Evolutionary conservation across 192 early-diverging fungal genomes (phyloP), one percentile per base, ranked within the genome.

Genomic region (Podila verticillata): DNA sequence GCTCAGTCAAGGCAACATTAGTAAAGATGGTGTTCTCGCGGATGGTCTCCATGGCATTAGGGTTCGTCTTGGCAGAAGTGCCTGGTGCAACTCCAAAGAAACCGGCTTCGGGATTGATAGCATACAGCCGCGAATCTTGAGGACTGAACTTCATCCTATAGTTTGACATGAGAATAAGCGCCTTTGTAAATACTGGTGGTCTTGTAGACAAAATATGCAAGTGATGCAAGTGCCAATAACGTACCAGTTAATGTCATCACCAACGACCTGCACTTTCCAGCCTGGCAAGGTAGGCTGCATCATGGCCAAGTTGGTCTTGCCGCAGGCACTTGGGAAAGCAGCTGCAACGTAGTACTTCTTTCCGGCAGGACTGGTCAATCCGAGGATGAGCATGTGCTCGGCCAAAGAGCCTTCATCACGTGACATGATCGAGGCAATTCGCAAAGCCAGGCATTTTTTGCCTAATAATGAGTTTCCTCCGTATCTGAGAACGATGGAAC

Each of bases 61-160:
- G 77, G 29, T 80, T 80, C 17, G 77, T 80, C 44, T 80, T 80
- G 34, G 31, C 77, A 0, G 77, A 80, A 20, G 77, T 80, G 15
- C 77, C 77, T n/a, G 77, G 77, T 3, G 77, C 77, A 24, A 80
- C 77, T 13, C 77, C 77, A 80, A 80, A 80, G 77, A 80, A 80
- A 57, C 77, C 77, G 49, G 77, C 77, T 72, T 80, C 77, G 22
- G 77, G 77, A 44, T 80, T 80, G 48, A 80, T 80, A 5, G 77
- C 77, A 60, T 80, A 80, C 29, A 80, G 57, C n/a, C 70, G 64
- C 28, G 70, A 72, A 54, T 80, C 77, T 34, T 65, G 61, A 5
- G 64, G 65, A 47, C 68, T 80, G 56, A 70, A 59, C 39, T 72
- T 80, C 77, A 80, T 80, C 77, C 77, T 78, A 64, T 30, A 49